Evolutionary conservation across 192 early-diverging fungal species (phyloP).

Genomic region (Gigaspora rosea): DNA sequence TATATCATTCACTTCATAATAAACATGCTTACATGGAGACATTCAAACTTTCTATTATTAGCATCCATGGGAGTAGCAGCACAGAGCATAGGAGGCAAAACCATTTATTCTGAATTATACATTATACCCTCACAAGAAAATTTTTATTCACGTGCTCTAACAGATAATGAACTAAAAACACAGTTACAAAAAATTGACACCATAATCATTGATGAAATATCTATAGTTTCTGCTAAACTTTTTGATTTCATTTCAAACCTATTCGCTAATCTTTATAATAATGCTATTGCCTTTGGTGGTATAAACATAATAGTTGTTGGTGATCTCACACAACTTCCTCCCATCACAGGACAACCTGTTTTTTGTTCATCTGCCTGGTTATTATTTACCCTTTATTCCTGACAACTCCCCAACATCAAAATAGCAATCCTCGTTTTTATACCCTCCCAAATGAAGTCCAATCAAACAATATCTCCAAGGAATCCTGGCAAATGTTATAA

Average conservation of each 20-base stretch:
- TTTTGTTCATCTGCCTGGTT: background rate
- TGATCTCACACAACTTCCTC: background rate
- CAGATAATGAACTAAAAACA: background rate
- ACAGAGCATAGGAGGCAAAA: background rate
- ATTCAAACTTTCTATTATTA: conserved; percentile 1
- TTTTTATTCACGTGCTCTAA: background rate
- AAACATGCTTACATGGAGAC: background rate
- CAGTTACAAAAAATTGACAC: conserved; percentile 8
- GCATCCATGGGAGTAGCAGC: background rate
- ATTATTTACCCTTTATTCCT: conserved; percentile 7
- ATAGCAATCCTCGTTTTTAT: background rate
- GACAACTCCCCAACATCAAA: background rate
- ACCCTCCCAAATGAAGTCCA: background rate
- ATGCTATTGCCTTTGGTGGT: background rate
- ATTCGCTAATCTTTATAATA: background rate
- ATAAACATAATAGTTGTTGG: background rate
- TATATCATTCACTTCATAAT: conserved; percentile 1
- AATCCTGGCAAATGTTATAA: background rate
- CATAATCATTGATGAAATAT: conserved; percentile 16
- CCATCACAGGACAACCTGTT: background rate
- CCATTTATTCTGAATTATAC: conserved; percentile 6
- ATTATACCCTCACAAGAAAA: background rate
- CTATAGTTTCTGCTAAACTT: background rate
- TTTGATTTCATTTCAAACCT: conserved; percentile 4
- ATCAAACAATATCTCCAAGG: background rate